Evolutionary conservation across 2,329 filamentous ascomycete species (phyloP), one percentile per base, ranked within the genome.

Genomic region (Rugonectria rugulosa): DNA sequence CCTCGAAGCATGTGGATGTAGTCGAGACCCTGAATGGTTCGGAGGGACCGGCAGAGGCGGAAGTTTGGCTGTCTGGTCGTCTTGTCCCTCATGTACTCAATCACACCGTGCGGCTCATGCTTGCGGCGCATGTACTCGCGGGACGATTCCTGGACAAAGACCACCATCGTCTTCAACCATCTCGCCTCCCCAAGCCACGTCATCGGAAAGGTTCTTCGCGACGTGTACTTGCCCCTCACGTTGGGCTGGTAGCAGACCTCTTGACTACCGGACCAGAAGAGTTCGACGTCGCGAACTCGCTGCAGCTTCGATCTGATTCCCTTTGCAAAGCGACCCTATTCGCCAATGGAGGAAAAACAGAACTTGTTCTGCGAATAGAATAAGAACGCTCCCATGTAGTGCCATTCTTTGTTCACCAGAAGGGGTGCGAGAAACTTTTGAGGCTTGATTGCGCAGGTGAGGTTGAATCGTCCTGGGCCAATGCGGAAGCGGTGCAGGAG

Each of bases 351-450:
- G n/a, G 78, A 81, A 61, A 83, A 83, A 0, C 75, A 76, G 56
- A 83, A 82, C 0, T 69, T 78, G 59, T 83, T 83, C 2, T 68
- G 56, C 7, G 79, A 78, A 50, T 82, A 82, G 56, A 83, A 83
- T 3, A 76, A 57, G 53, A 77, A 75, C 2, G 68, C 61, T 0
- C 75, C 78, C 2, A 79, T 61, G 23, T 73, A 77, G 43, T 71
- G 63, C 73, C 77, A 79, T 1, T 67, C 60, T 50, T 70, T 77
- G 46, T 66, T 76, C 0, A 81, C 79, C 0, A 72, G 27, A 0
- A 83, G 68, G 1, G 73, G 65, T 0, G 64, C 65, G 0, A 83
- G 71, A 1, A 78, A 57, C 0, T 66, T 57, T 3, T 73, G 68
- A 0, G 79, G 79, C 2, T 72, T 60, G 0, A 61, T 60, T 0